phyloP scores from a whole-genome alignment of 257 asterid species.

The Asclepias syriaca region DNA sequence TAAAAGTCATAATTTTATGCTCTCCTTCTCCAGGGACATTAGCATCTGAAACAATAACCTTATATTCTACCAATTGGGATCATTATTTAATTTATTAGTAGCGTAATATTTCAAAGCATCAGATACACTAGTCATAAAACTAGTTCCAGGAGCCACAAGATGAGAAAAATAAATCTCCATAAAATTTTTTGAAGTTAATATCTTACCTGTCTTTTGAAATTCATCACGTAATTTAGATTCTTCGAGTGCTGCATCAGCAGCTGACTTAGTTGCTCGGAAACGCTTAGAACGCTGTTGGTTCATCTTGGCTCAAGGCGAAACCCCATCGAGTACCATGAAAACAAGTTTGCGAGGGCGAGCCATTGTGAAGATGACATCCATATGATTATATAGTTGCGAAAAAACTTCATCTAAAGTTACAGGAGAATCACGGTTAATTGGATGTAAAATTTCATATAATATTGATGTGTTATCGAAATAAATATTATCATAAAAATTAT shows the following conservation, averaged over 20 bases:
- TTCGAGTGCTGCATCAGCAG: constrained; percentile 81
- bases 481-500: no score
- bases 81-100: constrained; percentile 35
- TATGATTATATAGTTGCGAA: no score
- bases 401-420: no score
- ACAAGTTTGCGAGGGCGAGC: no score
- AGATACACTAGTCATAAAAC: constrained; percentile 50
- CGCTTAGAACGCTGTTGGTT: constrained; percentile 34
- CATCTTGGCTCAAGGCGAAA: constrained; percentile 94
- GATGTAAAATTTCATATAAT: no score
- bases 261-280: constrained; percentile 81
- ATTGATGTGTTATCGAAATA: no score
- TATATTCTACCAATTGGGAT: constrained; percentile 48
- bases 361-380: constrained; percentile 17
- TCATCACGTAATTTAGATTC: constrained; percentile 71
- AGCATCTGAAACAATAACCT: constrained; percentile 76
- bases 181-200: constrained; percentile 73
- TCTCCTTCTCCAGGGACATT: constrained; percentile 81
- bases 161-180: constrained; percentile 67
- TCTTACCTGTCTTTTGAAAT: constrained; percentile 60
- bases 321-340: constrained; percentile 90
- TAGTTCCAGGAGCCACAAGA: constrained; percentile 68
- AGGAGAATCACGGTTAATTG: no score
- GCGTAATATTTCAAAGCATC: constrained; percentile 45
- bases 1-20: constrained; percentile 61